phyloP scores from a whole-genome alignment of 371 early-diverging fungal species.

The Conidiobolus incongruus region DNA sequence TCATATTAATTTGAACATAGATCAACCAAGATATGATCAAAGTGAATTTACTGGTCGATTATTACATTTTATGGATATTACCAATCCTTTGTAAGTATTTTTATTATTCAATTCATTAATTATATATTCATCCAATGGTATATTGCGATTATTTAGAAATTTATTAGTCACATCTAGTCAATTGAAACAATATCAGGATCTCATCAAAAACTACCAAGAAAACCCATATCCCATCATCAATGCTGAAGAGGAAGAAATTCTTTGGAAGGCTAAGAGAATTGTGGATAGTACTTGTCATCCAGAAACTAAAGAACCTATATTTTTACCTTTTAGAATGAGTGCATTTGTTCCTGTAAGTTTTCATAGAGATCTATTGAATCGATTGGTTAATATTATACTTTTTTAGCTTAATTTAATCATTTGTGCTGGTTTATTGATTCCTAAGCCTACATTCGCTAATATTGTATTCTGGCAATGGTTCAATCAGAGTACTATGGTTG shows the following conservation, averaged over 20 bases:
- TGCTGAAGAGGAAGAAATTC: conserved; percentile 15
- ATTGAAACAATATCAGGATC: conserved; percentile 24
- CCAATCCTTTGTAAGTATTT: conserved; percentile 28
- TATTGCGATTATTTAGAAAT: too few species aligned
- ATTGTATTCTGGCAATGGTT: conserved; percentile 71
- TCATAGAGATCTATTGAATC: background rate
- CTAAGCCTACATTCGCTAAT: conserved; percentile 42
- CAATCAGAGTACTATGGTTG: conserved; percentile 64
- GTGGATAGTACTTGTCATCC: conserved; percentile 61
- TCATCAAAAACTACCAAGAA: conserved; percentile 32
- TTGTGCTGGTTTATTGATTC: conserved; percentile 55
- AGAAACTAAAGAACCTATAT: conserved; percentile 54
- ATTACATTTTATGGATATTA: conserved; percentile 44
- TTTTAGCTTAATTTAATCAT: conserved; percentile 45
- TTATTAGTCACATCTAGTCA: conserved; percentile 29
- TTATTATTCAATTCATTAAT: background rate
- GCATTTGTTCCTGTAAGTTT: conserved; percentile 34
- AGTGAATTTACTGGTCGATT: conserved; percentile 45
- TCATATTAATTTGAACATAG: too few species aligned
- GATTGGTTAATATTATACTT: too few species aligned
- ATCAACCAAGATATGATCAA: conserved; percentile 36
- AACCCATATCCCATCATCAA: conserved; percentile 14
- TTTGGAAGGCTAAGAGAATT: conserved; percentile 53
- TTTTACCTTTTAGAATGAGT: conserved; percentile 67
- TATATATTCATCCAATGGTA: too few species aligned